phyloP scores from a whole-genome alignment of 768 basidiomycete species.

The Dentipellis fragilis region DNA sequence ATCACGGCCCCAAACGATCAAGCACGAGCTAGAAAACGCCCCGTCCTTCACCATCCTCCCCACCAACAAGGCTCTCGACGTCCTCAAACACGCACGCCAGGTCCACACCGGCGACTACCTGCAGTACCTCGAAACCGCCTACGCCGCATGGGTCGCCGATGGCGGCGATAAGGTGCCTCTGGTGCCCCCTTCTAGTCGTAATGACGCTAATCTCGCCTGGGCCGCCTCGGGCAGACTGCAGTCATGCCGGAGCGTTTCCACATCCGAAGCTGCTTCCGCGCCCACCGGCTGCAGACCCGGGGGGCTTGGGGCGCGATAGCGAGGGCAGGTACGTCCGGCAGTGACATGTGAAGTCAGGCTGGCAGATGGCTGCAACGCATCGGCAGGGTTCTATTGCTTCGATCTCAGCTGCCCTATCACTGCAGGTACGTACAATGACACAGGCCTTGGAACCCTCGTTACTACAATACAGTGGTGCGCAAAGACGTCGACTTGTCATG shows the following conservation, averaged over 20 bases:
- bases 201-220: background rate
- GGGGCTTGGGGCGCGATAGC: slow-evolving; percentile 13
- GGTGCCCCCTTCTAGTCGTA: too few relatives aligned
- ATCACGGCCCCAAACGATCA: slow-evolving; percentile 16
- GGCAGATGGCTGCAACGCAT: background rate
- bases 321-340: slow-evolving; percentile 13
- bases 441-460: background rate
- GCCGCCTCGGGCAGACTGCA: slow-evolving; percentile 12
- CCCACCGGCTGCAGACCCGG: background rate
- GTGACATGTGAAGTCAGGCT: background rate
- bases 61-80: slow-evolving; percentile 5
- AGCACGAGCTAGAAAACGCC: slow-evolving; percentile 11
- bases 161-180: slow-evolving; percentile 18
- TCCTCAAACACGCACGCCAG: slow-evolving; percentile 6
- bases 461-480: too few relatives aligned
- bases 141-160: slow-evolving; percentile 19
- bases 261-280: slow-evolving; percentile 14
- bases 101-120: slow-evolving; percentile 21
- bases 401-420: slow-evolving; percentile 25
- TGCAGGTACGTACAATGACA: slow-evolving; percentile 11
- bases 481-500: too few relatives aligned
- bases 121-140: slow-evolving; percentile 19
- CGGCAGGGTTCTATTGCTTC: slow-evolving; percentile 21
- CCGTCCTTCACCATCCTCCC: slow-evolving; percentile 8
- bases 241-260: slow-evolving; percentile 23